Percentiles rank a stretch among this genome's conserved stretches.
These are phyloP conservation scores for Pythium folliculosum DNA, from an alignment of 352 stramenopile species.

Conservation along the genomic window DNA sequence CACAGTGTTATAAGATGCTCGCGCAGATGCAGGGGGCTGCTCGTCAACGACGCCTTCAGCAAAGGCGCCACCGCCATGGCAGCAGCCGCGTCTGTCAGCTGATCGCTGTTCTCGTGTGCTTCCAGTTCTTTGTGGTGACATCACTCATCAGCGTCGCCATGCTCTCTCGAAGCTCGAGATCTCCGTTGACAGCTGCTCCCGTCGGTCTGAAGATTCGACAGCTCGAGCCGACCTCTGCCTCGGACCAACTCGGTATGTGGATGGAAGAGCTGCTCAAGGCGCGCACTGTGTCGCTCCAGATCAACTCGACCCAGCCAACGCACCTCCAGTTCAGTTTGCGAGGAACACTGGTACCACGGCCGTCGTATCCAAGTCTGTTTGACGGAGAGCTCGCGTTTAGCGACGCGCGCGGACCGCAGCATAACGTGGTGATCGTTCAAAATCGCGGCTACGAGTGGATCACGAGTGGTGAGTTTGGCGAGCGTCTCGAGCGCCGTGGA, in stretches of 20 bases:
- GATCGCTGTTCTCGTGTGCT: slow-evolving; percentile 9
- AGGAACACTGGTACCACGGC: slow-evolving; percentile 15
- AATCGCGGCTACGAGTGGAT: slow-evolving; percentile 22
- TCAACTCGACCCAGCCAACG: neutral
- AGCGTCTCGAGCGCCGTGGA: slow-evolving; percentile 5
- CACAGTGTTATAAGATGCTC: too few species aligned
- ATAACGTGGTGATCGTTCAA: slow-evolving; percentile 6
- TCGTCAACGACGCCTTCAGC: slow-evolving; percentile 9
- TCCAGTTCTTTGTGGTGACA: slow-evolving; percentile 14
- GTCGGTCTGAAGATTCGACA: neutral
- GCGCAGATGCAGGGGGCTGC: neutral
- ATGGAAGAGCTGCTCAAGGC: neutral
- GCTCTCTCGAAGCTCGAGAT: neutral
- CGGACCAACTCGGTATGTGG: neutral
- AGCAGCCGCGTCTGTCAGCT: slow-evolving; percentile 7
- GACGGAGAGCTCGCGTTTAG: slow-evolving; percentile 15
- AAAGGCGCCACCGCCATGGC: neutral
- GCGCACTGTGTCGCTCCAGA: neutral
- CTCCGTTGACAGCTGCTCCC: neutral
- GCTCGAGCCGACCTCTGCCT: neutral
- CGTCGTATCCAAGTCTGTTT: slow-evolving; percentile 8
- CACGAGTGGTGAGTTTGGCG: neutral
- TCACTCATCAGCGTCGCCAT: slow-evolving; percentile 5
- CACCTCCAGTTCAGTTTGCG: slow-evolving; percentile 5
- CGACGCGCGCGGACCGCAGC: neutral